Conservation (phyloP, 495 filamentous ascomycete genomes). For the Penicillium psychrofluorescens region DNA sequence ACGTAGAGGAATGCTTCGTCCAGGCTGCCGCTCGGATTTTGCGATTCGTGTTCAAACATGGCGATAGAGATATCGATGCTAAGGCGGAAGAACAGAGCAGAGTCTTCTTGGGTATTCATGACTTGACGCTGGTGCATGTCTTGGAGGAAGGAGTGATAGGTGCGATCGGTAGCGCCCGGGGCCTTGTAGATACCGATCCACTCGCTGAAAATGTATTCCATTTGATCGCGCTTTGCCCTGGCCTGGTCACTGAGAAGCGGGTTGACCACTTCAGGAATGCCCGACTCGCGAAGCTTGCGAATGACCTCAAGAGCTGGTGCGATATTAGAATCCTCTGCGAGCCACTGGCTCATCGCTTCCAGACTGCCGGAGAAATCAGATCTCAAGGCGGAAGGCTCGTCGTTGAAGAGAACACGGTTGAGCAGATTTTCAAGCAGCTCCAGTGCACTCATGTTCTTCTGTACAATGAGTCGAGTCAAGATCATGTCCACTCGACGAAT, state of each 20-base stretch:
- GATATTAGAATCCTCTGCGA: constrained; percentile 62
- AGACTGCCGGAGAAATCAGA: constrained; percentile 80
- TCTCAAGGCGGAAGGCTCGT: constrained; percentile 66
- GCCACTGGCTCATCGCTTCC: constrained; percentile 76
- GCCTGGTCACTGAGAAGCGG: constrained; percentile 42
- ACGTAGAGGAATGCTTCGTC: constrained; percentile 67
- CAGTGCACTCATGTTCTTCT: constrained; percentile 60
- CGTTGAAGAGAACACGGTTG: constrained; percentile 67
- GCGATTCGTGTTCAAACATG: constrained; percentile 60
- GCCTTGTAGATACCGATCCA: constrained; percentile 83
- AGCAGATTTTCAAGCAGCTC: constrained; percentile 70
- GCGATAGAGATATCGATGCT: constrained; percentile 74
- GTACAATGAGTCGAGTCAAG: constrained; percentile 60
- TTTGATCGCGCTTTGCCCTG: constrained; percentile 60
- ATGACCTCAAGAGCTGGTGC: constrained; percentile 60
- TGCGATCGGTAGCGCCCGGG: constrained; percentile 60
- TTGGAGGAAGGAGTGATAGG: constrained; percentile 68
- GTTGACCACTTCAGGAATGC: constrained; percentile 45
- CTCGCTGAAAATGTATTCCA: constrained; percentile 91
- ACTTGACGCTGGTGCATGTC: constrained; percentile 71
- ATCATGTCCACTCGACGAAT: constrained; percentile 73
- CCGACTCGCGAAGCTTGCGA: constrained; percentile 59
- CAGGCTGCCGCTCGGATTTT: constrained; percentile 51
- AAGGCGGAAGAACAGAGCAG: constrained; percentile 68
- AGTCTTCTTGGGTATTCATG: constrained; percentile 64